Conservation (phyloP, 164 flowering plant species). For the Euptelea pleiosperma region DNA sequence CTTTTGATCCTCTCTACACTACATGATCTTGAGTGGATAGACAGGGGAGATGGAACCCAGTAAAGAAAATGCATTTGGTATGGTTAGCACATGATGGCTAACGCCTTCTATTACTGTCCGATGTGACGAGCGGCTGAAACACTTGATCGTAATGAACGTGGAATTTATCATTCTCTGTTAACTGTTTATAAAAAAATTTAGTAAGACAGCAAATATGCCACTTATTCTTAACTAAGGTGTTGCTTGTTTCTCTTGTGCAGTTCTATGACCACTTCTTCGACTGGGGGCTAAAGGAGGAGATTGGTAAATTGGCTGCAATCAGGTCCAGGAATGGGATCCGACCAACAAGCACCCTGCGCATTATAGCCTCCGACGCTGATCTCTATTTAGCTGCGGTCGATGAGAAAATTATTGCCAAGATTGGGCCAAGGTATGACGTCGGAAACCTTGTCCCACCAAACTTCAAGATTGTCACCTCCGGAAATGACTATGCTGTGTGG, state of each 20-base stretch:
- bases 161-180: too few relatives aligned
- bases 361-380: constrained; percentile 56
- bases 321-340: constrained; percentile 50
- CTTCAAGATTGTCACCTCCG: constrained; percentile 45
- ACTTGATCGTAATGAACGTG: too few relatives aligned
- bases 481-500: constrained; percentile 63
- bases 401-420: constrained; percentile 51
- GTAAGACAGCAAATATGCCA: too few relatives aligned
- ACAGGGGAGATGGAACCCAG: too few relatives aligned
- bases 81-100: too few relatives aligned
- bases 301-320: constrained; percentile 39
- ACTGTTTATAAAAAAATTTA: too few relatives aligned
- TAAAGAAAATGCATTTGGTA: too few relatives aligned
- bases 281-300: constrained; percentile 63
- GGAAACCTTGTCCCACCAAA: constrained; percentile 55
- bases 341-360: constrained; percentile 37
- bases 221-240: background rate
- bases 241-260: constrained; percentile 38
- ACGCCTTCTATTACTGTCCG: too few relatives aligned
- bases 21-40: too few relatives aligned
- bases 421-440: constrained; percentile 58
- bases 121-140: too few relatives aligned
- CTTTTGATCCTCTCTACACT: too few relatives aligned
- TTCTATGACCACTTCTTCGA: constrained; percentile 80
- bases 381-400: constrained; percentile 61